phyloP scores from a whole-genome alignment of 73 alveolate genomes.

The Blepharisma stoltei region DNA sequence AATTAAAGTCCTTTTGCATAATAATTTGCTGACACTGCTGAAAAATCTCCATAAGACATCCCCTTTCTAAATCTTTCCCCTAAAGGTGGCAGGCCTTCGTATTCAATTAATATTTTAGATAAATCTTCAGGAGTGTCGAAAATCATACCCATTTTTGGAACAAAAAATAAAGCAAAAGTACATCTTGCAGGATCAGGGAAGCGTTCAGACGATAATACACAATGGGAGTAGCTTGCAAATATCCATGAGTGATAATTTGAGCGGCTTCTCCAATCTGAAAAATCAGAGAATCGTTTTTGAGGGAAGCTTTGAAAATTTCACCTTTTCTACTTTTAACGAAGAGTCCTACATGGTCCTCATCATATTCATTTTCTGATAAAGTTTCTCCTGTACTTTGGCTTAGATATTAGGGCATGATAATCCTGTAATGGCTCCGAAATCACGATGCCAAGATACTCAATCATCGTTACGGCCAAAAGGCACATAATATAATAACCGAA shows the following conservation, averaged over 20 bases:
- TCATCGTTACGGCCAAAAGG: conserved; percentile 45
- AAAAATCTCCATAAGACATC: neutral
- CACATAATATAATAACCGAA: conserved; percentile 69
- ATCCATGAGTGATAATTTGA: conserved; percentile 68
- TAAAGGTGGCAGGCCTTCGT: neutral
- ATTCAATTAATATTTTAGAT: neutral
- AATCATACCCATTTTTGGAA: conserved; percentile 40
- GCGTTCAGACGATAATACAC: conserved; percentile 47
- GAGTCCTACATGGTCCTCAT: conserved; percentile 62
- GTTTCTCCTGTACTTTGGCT: conserved; percentile 41
- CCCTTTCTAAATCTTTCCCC: neutral
- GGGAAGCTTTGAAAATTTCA: conserved; percentile 40
- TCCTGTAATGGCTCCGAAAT: conserved; percentile 71
- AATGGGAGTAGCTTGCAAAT: conserved; percentile 79
- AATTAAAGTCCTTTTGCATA: too few relatives aligned
- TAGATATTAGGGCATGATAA: conserved; percentile 63
- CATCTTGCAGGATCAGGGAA: conserved; percentile 50
- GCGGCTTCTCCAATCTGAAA: conserved; percentile 80
- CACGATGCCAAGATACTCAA: conserved; percentile 87
- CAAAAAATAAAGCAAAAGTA: conserved; percentile 70
- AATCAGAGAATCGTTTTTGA: conserved; percentile 51
- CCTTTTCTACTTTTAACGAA: conserved; percentile 59
- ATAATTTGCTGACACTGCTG: too few relatives aligned
- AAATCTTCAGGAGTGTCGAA: conserved; percentile 16
- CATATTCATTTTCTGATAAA: conserved; percentile 34